A percentile compares a stretch with the other conserved stretches of the same genome.
These are phyloP conservation scores for Panaeolus cyanescens DNA, from an alignment of 768 basidiomycete genomes.

Conservation along the genomic window DNA sequence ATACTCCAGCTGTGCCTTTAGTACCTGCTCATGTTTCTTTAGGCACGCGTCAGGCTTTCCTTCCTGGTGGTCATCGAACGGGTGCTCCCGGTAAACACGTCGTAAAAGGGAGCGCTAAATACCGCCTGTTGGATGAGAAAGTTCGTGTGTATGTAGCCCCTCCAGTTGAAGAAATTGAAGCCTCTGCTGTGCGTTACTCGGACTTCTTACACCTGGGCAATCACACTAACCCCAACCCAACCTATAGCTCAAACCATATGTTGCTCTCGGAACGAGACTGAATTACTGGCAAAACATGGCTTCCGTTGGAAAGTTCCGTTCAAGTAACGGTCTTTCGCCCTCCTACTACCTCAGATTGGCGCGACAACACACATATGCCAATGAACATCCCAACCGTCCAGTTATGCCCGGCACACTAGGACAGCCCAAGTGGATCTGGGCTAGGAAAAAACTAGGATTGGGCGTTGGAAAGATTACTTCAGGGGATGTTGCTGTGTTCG, in stretches of 20 bases:
- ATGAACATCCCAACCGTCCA: slow-evolving; percentile 12
- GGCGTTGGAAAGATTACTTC: background rate
- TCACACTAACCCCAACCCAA: background rate
- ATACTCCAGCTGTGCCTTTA: background rate
- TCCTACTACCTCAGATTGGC: slow-evolving; percentile 45
- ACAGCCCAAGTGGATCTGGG: slow-evolving; percentile 12
- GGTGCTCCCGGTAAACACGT: slow-evolving; percentile 90
- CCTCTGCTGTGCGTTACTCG: slow-evolving; percentile 50
- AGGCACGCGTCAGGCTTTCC: slow-evolving; percentile 84
- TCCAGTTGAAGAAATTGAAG: slow-evolving; percentile 60
- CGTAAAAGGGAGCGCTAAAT: slow-evolving; percentile 74
- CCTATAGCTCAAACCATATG: slow-evolving; percentile 71
- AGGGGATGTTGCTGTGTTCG: background rate
- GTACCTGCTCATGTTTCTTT: background rate
- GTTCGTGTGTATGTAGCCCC: slow-evolving; percentile 86
- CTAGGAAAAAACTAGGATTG: slow-evolving; percentile 3
- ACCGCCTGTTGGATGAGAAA: slow-evolving; percentile 78
- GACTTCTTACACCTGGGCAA: background rate
- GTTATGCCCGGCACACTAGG: background rate
- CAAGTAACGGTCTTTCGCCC: slow-evolving; percentile 40
- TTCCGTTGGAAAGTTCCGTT: slow-evolving; percentile 40
- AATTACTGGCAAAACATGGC: slow-evolving; percentile 32
- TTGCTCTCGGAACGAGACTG: slow-evolving; percentile 47
- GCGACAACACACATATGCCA: slow-evolving; percentile 26
- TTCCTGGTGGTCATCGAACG: slow-evolving; percentile 84